Percentiles rank a stretch among this genome's conserved stretches.
Conservation (phyloP, 2,329 filamentous ascomycete species). For the Huntiella moniliformis region DNA sequence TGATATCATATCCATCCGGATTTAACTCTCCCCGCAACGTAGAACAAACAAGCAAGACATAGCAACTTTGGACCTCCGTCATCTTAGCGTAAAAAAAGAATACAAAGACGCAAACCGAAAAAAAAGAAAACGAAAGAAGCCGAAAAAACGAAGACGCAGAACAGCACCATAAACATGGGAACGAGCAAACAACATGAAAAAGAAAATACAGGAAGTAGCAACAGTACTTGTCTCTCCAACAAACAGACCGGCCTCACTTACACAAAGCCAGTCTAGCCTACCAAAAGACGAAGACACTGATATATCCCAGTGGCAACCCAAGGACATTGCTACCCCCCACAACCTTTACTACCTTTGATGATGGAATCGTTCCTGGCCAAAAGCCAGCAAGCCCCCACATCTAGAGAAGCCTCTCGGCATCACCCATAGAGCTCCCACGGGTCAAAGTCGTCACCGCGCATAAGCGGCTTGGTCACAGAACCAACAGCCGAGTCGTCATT, state of each 20-base stretch:
- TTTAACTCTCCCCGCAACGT: too few species aligned
- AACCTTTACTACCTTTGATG: slow-evolving; percentile 6
- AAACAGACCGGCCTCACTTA: too few species aligned
- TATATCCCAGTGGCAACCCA: slow-evolving; percentile 1
- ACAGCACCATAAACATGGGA: not conserved
- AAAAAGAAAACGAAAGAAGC: not conserved
- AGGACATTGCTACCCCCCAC: not conserved
- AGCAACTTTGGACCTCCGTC: slow-evolving; percentile 1
- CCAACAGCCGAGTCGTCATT: slow-evolving; percentile 5
- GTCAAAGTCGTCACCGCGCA: slow-evolving; percentile 11
- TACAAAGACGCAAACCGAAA: not conserved
- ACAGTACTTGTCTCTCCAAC: too few species aligned
- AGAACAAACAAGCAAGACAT: not conserved
- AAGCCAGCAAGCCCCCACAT: not conserved
- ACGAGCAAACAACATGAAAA: slow-evolving; percentile 2
- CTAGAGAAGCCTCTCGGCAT: slow-evolving; percentile 6
- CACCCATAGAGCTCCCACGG: slow-evolving; percentile 14
- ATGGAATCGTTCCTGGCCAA: not conserved
- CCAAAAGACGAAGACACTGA: too few species aligned
- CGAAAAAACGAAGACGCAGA: too few species aligned
- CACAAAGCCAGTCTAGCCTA: too few species aligned
- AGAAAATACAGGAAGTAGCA: too few species aligned
- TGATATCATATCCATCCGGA: slow-evolving; percentile 2
- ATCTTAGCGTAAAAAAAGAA: too few species aligned
- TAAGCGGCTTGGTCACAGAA: slow-evolving; percentile 7